Conservation (phyloP, 225 moss, liverwort and hornwort species). For the Pseudoscleropodium purum region DNA sequence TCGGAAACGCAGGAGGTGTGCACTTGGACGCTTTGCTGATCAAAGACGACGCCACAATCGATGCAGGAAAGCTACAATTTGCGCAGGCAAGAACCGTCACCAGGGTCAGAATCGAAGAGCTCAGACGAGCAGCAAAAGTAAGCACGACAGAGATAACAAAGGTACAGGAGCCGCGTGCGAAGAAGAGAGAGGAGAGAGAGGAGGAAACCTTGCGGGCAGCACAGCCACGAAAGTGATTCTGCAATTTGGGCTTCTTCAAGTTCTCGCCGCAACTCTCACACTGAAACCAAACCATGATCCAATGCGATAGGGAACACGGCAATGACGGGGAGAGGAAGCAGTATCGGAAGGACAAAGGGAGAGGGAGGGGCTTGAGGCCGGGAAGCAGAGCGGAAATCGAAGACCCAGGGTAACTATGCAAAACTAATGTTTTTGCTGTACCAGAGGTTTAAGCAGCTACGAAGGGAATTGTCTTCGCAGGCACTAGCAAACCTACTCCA, state of each 20-base stretch:
- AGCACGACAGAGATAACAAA: background rate
- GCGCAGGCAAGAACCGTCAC: background rate
- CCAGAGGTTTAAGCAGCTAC: background rate
- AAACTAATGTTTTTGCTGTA: background rate
- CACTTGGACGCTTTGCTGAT: slow-evolving; percentile 79
- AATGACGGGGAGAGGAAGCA: background rate
- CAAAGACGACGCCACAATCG: slow-evolving; percentile 90
- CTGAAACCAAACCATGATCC: slow-evolving; percentile 97
- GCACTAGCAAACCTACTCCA: background rate
- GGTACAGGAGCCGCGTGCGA: background rate
- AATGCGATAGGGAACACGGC: background rate
- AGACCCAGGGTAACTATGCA: background rate
- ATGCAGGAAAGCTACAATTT: slow-evolving; percentile 85
- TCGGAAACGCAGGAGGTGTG: slow-evolving; percentile 93
- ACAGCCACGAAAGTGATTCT: slow-evolving; percentile 66
- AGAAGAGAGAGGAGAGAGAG: background rate
- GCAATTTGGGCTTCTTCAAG: slow-evolving; percentile 91
- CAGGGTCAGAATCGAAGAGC: background rate
- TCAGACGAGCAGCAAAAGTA: background rate
- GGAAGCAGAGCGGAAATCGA: background rate
- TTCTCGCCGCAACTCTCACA: slow-evolving; percentile 98
- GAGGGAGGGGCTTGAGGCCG: background rate
- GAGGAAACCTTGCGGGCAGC: slow-evolving; percentile 59
- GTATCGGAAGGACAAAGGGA: background rate
- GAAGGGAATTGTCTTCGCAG: background rate